A percentile compares a stretch with the other conserved stretches of the same genome.
Evolutionary conservation across 495 filamentous ascomycete species (phyloP).

Genomic region (Xylaria palmicola): DNA sequence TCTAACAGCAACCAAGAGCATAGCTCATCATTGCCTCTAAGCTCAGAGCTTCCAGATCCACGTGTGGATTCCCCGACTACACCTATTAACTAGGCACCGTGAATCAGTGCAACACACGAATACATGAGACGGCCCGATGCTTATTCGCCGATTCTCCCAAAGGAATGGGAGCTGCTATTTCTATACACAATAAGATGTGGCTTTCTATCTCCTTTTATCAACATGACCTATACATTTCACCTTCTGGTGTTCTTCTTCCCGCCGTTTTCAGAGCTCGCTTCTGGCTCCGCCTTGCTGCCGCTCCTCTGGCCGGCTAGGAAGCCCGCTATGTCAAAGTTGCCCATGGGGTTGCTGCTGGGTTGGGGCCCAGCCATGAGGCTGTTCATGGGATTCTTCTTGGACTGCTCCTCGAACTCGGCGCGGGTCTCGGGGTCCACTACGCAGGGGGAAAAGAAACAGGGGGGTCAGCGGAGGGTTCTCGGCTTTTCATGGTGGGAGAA

Average conservation of each 20-base stretch:
- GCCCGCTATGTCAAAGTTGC: slow-evolving; percentile 82
- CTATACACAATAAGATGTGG: neutral
- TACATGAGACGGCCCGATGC: neutral
- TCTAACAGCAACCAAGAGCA: too few species aligned
- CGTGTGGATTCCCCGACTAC: too few species aligned
- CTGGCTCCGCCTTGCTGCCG: slow-evolving; percentile 32
- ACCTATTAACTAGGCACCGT: neutral
- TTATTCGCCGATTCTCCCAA: too few species aligned
- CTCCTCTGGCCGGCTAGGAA: slow-evolving; percentile 64
- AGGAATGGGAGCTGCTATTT: too few species aligned
- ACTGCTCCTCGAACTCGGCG: slow-evolving; percentile 87
- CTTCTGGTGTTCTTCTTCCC: slow-evolving; percentile 33
- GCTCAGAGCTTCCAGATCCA: too few species aligned
- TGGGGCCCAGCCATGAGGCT: slow-evolving; percentile 46
- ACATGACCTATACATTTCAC: slow-evolving; percentile 31
- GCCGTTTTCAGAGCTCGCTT: slow-evolving; percentile 25
- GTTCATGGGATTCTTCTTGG: slow-evolving; percentile 69
- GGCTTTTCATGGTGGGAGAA: neutral
- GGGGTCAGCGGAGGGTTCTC: neutral
- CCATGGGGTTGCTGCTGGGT: slow-evolving; percentile 47
- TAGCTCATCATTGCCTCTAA: too few species aligned
- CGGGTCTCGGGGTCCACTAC: slow-evolving; percentile 93
- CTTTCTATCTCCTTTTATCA: neutral
- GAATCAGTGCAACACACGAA: neutral
- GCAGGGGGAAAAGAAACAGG: slow-evolving; percentile 10